phyloP scores from a whole-genome alignment of 2,329 filamentous ascomycete genomes.

The Colletotrichum tanaceti region DNA sequence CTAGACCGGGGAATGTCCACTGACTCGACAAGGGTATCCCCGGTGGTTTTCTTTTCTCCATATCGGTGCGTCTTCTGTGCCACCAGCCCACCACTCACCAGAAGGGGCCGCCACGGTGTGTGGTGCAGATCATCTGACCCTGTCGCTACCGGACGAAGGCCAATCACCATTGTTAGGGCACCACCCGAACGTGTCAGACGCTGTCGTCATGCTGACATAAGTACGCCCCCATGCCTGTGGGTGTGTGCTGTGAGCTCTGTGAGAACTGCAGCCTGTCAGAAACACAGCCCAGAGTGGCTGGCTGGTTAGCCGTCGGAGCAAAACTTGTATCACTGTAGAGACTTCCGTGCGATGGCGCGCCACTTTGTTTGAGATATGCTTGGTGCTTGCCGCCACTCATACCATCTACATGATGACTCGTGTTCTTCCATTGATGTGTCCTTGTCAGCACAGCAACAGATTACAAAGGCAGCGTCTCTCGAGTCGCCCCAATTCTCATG shows the following conservation, averaged over 20 bases:
- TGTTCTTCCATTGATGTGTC: conserved; percentile 3
- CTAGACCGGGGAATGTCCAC: conserved; percentile 43
- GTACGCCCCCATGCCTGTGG: background rate
- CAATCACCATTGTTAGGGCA: conserved; percentile 12
- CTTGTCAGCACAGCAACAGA: conserved; percentile 8
- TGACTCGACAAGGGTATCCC: conserved; percentile 29
- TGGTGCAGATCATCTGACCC: conserved; percentile 38
- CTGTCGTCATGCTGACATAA: conserved; percentile 37
- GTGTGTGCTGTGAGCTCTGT: background rate
- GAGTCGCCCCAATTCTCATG: conserved; percentile 15
- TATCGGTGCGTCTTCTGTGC: conserved; percentile 32
- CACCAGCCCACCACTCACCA: conserved; percentile 21
- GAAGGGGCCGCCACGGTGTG: background rate
- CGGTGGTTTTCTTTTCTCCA: conserved; percentile 26
- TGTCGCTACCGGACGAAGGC: background rate
- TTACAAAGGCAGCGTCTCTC: conserved; percentile 3
- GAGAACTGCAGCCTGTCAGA: conserved; percentile 13
- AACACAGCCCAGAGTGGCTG: background rate
- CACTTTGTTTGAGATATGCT: conserved; percentile 33
- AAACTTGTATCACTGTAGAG: background rate
- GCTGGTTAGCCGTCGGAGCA: background rate
- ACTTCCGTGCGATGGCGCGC: conserved; percentile 9
- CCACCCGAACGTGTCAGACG: conserved; percentile 18
- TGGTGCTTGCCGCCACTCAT: conserved; percentile 8
- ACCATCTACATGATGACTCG: conserved; percentile 26